Conservation (phyloP, 2,329 filamentous ascomycete genomes). For the Aureobasidium vineae region DNA sequence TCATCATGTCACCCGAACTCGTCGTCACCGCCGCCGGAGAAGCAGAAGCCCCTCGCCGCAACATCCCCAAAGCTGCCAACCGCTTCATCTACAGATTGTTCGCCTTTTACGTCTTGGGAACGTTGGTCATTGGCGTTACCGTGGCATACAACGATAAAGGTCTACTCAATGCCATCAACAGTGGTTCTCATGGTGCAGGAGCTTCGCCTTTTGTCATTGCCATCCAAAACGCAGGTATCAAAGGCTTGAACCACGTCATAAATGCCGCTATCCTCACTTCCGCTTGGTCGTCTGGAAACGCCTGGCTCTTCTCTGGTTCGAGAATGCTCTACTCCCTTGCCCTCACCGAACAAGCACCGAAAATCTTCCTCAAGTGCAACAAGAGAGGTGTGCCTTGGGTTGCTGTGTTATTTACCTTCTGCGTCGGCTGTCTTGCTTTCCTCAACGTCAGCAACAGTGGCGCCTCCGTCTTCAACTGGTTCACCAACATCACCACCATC, state of each 20-base stretch:
- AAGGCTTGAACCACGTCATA: conserved; percentile 46
- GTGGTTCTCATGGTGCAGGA: conserved; percentile 41
- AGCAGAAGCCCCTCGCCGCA: conserved; percentile 61
- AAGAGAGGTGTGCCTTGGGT: conserved; percentile 55
- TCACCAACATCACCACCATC: conserved; percentile 44
- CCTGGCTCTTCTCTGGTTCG: conserved; percentile 58
- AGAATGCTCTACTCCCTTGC: conserved; percentile 58
- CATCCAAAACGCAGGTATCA: conserved; percentile 48
- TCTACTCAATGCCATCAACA: conserved; percentile 35
- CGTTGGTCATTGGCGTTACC: conserved; percentile 41
- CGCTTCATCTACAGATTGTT: conserved; percentile 49
- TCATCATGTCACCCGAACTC: conserved; percentile 53
- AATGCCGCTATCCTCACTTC: conserved; percentile 62
- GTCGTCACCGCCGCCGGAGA: conserved; percentile 63
- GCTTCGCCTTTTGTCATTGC: conserved; percentile 56
- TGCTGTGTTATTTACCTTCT: conserved; percentile 45
- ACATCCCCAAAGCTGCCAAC: conserved; percentile 59
- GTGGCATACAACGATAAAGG: conserved; percentile 44
- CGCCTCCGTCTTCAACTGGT: conserved; percentile 44
- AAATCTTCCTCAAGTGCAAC: conserved; percentile 52
- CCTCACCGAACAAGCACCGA: conserved; percentile 56
- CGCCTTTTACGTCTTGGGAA: conserved; percentile 45
- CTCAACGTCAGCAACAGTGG: conserved; percentile 41
- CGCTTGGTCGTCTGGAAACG: conserved; percentile 59
- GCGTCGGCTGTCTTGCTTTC: conserved; percentile 40